Conservation (phyloP, 352 stramenopile genomes). For the Phytophthora europaea region DNA sequence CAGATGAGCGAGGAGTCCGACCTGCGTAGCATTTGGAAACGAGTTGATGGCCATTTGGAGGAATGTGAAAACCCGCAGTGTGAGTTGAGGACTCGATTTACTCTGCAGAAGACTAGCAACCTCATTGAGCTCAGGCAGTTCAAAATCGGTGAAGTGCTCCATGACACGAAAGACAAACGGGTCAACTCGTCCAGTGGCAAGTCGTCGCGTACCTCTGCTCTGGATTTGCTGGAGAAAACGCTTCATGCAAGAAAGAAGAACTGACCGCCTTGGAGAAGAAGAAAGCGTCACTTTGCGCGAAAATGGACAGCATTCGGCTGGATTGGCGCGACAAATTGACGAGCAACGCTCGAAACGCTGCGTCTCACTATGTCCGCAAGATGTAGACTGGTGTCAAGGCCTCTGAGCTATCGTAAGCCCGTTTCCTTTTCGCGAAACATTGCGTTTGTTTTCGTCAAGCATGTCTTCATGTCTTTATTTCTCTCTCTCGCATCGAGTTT, state of each 20-base stretch:
- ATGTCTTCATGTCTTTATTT: neutral
- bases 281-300: constrained; percentile 2
- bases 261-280: neutral
- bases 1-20: neutral
- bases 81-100: constrained; percentile 8
- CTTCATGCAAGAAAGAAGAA: constrained; percentile 7
- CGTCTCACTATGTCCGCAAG: constrained; percentile 6
- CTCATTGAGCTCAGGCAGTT: constrained; percentile 21
- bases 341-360: neutral
- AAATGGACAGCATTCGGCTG: constrained; percentile 23
- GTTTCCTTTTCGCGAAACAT: neutral
- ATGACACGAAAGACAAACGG: constrained; percentile 11
- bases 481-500: neutral
- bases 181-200: neutral
- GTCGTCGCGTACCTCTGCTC: neutral
- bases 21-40: neutral
- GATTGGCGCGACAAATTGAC: constrained; percentile 25
- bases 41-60: constrained; percentile 2
- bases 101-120: neutral
- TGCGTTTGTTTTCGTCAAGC: neutral
- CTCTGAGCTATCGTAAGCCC: too few relatives aligned
- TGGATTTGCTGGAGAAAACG: neutral
- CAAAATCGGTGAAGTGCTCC: constrained; percentile 7
- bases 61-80: constrained; percentile 13
- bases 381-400: neutral